phyloP scores from a whole-genome alignment of 306 rosid genomes.

The Castanea sativa region DNA sequence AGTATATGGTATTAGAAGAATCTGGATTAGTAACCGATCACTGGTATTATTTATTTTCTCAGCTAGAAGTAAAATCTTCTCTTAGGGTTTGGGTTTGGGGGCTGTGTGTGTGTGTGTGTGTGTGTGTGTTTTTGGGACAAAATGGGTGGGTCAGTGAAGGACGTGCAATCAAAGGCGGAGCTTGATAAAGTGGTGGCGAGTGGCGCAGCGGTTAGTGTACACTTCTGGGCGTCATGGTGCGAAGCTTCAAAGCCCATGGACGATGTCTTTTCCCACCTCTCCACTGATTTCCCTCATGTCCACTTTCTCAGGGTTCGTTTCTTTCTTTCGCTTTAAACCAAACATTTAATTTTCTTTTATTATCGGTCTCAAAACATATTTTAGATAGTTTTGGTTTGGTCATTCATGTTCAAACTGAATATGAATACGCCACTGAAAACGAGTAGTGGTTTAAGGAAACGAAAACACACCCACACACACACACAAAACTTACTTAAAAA shows the following conservation, averaged over 20 bases:
- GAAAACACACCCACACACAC: no score
- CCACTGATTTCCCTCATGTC: conserved; percentile 77
- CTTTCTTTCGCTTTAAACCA: background rate
- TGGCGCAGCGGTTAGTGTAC: conserved; percentile 64
- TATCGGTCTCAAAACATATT: background rate
- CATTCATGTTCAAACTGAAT: no score
- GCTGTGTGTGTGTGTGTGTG: no score
- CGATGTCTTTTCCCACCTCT: conserved; percentile 70
- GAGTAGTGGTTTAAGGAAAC: no score
- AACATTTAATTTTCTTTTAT: background rate
- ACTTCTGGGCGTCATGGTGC: conserved; percentile 99
- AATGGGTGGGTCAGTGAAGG: conserved; percentile 83
- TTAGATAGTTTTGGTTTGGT: no score
- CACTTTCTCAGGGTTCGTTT: conserved; percentile 71
- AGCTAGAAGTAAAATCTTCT: background rate
- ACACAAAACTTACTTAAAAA: no score
- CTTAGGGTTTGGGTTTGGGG: background rate
- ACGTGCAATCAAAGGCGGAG: conserved; percentile 69
- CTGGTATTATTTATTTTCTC: no score
- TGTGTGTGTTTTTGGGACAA: background rate
- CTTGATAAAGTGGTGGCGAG: conserved; percentile 49
- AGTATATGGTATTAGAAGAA: no score
- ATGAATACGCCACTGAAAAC: no score
- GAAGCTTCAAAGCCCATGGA: conserved; percentile 98
- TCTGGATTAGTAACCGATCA: no score